These are phyloP conservation scores for Cantharellus cinnabarinus DNA, from an alignment of 768 basidiomycete genomes.

Conservation along the genomic window DNA sequence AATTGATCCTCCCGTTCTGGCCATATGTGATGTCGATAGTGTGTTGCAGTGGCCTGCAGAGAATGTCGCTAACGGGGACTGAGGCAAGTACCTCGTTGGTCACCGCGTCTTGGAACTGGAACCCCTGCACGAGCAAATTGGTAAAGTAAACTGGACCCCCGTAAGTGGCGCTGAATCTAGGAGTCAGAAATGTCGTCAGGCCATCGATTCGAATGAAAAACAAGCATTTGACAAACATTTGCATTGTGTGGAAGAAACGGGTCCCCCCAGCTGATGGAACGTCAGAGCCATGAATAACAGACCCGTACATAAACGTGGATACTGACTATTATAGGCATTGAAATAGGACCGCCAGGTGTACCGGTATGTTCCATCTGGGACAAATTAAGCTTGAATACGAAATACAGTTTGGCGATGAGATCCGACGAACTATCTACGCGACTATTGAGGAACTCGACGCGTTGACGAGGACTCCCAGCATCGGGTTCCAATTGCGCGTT, in stretches of 20 bases:
- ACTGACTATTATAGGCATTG: background rate
- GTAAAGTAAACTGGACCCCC: background rate
- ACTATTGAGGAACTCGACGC: background rate
- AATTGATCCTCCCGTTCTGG: background rate
- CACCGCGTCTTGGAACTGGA: background rate
- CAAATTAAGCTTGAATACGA: background rate
- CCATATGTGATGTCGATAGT: background rate
- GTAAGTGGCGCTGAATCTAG: background rate
- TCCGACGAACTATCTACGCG: background rate
- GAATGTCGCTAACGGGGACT: background rate
- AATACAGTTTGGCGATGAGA: background rate
- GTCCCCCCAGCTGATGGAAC: background rate
- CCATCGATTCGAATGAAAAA: background rate
- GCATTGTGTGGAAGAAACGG: constrained; percentile 5
- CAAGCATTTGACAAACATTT: background rate
- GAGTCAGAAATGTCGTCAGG: background rate
- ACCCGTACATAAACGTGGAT: background rate
- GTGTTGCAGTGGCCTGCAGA: background rate
- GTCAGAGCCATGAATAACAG: background rate
- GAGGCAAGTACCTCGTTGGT: background rate
- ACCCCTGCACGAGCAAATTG: background rate
- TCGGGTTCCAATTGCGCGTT: constrained; percentile 2
- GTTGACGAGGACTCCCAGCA: constrained; percentile 1
- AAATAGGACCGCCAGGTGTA: background rate
- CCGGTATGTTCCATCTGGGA: background rate